Evolutionary conservation across 805 yeast species (phyloP).

Genomic region (Saturnispora zaruensis): DNA sequence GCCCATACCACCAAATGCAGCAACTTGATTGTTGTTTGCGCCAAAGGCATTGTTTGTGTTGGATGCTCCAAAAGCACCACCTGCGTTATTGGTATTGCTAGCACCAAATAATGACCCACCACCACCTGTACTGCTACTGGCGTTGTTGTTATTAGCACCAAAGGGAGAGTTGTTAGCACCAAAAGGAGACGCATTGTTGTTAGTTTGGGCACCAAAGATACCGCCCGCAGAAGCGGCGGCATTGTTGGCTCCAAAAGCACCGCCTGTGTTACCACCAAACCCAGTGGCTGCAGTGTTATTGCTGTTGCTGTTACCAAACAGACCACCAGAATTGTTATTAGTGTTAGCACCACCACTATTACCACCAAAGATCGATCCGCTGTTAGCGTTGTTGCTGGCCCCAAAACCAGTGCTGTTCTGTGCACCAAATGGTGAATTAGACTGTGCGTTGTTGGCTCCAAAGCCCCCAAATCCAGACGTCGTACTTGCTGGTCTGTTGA

Average conservation of each 20-base stretch:
- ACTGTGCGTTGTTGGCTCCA: conserved; percentile 6
- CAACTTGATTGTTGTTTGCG: conserved; percentile 17
- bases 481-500: conserved; percentile 35
- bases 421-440: conserved; percentile 20
- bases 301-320: conserved; percentile 18
- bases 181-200: conserved; percentile 29
- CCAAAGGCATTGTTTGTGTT: conserved; percentile 17
- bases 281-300: neutral
- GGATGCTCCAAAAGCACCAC: conserved; percentile 25
- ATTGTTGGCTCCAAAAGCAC: conserved; percentile 2
- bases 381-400: conserved; percentile 16
- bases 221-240: conserved; percentile 12
- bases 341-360: neutral
- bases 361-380: conserved; percentile 10
- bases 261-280: conserved; percentile 8
- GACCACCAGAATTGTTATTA: neutral
- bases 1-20: conserved; percentile 27
- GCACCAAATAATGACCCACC: conserved; percentile 16
- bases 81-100: conserved; percentile 16
- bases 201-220: conserved; percentile 5
- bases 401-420: neutral
- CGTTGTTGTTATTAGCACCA: conserved; percentile 14
- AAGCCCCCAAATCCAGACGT: conserved; percentile 45
- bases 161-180: conserved; percentile 26
- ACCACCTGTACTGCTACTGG: conserved; percentile 7